These are phyloP conservation scores for Chaetoceros tenuissimus DNA, from an alignment of 108 stramenopile species.

Conservation along the genomic window DNA sequence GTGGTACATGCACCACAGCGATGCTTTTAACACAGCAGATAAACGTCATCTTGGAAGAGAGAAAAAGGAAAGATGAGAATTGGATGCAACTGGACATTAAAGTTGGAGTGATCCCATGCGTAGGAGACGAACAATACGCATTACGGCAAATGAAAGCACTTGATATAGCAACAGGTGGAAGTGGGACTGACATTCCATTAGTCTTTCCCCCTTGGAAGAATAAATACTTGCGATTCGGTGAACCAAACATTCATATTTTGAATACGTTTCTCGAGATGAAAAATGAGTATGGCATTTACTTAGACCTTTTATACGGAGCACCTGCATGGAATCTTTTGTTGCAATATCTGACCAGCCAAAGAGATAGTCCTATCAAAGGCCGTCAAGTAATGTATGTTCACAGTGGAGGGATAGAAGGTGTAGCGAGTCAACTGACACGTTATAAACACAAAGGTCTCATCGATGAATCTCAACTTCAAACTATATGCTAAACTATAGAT, in stretches of 20 bases:
- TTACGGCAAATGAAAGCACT: conserved; percentile 69
- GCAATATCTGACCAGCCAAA: conserved; percentile 30
- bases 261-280: conserved; percentile 59
- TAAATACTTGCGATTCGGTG: conserved; percentile 63
- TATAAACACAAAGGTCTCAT: conserved; percentile 82
- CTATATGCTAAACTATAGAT: too few relatives aligned
- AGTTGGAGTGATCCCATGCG: conserved; percentile 77
- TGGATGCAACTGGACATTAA: conserved; percentile 43
- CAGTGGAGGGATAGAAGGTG: conserved; percentile 86
- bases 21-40: conserved; percentile 52
- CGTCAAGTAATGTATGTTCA: conserved; percentile 84
- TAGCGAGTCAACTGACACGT: conserved; percentile 74
- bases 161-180: conserved; percentile 30
- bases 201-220: conserved; percentile 34
- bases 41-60: conserved; percentile 15
- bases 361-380: conserved; percentile 35
- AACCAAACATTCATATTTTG: conserved; percentile 46
- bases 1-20: conserved; percentile 79
- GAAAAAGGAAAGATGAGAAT: conserved; percentile 1
- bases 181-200: conserved; percentile 39
- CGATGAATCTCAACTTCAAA: conserved; percentile 27
- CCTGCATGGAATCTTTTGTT: conserved; percentile 63
- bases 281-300: conserved; percentile 34
- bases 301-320: conserved; percentile 79
- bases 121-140: conserved; percentile 73